Percentiles rank a stretch among this genome's conserved stretches.
phyloP scores from a whole-genome alignment of 2,329 filamentous ascomycete species.

The Teratosphaeria nubilosa region DNA sequence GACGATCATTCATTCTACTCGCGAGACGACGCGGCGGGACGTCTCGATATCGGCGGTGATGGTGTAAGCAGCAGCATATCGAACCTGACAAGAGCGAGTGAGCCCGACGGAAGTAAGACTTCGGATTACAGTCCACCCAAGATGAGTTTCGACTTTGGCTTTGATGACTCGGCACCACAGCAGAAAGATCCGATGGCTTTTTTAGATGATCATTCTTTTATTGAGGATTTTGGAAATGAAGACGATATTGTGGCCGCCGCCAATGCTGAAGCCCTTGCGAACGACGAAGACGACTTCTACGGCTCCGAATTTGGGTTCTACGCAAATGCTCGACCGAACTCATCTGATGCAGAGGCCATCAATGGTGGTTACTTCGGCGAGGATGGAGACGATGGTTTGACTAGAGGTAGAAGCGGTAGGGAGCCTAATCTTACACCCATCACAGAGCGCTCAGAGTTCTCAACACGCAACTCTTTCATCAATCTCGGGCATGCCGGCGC shows the following conservation, averaged over 20 bases:
- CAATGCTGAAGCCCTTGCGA: conserved; percentile 85
- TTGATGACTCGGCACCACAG: conserved; percentile 28
- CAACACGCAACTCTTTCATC: conserved; percentile 84
- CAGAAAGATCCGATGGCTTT: conserved; percentile 24
- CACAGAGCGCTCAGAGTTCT: conserved; percentile 91
- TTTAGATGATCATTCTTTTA: conserved; percentile 12
- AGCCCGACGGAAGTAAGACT: conserved; percentile 3
- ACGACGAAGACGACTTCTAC: conserved; percentile 88
- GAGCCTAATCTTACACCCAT: conserved; percentile 94
- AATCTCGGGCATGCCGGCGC: conserved; percentile 47
- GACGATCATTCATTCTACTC: conserved; percentile 10
- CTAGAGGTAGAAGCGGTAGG: conserved; percentile 63
- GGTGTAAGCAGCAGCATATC: conserved; percentile 11
- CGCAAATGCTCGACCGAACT: conserved; percentile 42
- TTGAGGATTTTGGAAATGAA: conserved; percentile 43
- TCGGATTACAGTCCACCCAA: conserved; percentile 18
- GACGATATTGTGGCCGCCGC: conserved; percentile 90
- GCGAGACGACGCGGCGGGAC: conserved; percentile 2
- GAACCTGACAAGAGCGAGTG: conserved; percentile 7
- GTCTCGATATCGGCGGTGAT: conserved; percentile 14
- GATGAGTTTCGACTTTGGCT: conserved; percentile 31
- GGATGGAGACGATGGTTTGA: conserved; percentile 51
- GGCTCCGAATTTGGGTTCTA: conserved; percentile 97
- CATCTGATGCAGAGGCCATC: conserved; percentile 44
- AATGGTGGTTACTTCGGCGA: conserved; percentile 87